phyloP scores from a whole-genome alignment of 2,329 filamentous ascomycete genomes.

The Massarina eburnea region DNA sequence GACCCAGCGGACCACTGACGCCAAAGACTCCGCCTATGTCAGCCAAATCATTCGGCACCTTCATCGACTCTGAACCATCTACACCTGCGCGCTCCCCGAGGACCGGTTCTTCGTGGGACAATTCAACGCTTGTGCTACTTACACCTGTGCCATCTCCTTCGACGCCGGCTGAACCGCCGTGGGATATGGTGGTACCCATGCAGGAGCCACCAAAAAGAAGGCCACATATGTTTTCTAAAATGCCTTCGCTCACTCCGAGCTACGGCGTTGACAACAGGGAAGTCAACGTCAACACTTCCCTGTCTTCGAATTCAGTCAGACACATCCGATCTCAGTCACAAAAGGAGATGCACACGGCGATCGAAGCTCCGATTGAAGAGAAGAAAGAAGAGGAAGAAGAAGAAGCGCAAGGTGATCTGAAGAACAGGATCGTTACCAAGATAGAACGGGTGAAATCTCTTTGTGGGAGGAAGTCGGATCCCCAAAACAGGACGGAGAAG shows the following conservation, averaged over 20 bases:
- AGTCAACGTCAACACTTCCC: constrained; percentile 5
- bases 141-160: constrained; percentile 31
- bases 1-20: constrained; percentile 20
- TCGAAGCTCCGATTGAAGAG: constrained; percentile 10
- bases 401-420: constrained; percentile 11
- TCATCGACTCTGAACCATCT: constrained; percentile 42
- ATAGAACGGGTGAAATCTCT: constrained; percentile 37
- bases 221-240: constrained; percentile 3
- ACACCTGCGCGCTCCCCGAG: constrained; percentile 41
- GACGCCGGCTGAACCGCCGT: constrained; percentile 33
- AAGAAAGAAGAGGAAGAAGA: constrained; percentile 7
- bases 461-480: constrained; percentile 27
- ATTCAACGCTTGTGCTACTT: constrained; percentile 30
- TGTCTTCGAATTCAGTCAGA: constrained; percentile 20
- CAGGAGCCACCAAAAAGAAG: constrained; percentile 13
- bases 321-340: constrained; percentile 13
- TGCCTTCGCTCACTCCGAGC: neutral
- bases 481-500: constrained; percentile 23
- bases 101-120: constrained; percentile 27
- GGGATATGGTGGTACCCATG: constrained; percentile 35
- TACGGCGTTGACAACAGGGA: constrained; percentile 7
- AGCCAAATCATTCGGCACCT: constrained; percentile 37
- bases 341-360: constrained; percentile 15
- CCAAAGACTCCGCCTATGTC: constrained; percentile 40
- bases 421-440: constrained; percentile 16